Evolutionary conservation across 2,329 filamentous ascomycete species (phyloP), one percentile per base, ranked within the genome.

Genomic region (Fusarium sp.): DNA sequence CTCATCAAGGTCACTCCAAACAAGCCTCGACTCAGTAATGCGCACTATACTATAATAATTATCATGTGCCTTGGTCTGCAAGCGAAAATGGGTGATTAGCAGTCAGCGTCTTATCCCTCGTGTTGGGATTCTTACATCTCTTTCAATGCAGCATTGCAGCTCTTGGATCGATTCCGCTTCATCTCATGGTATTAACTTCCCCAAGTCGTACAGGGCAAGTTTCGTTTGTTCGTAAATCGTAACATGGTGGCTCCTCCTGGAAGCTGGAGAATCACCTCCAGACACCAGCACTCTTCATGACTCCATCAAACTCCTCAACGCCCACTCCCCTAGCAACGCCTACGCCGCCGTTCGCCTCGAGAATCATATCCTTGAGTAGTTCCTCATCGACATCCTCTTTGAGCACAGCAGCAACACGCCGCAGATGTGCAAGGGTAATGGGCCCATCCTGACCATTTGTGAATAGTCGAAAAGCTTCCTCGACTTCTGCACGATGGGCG

Each of bases 281-380:
- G 41, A 95, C 91, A 2, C 94, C 94, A 10, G 94, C 95, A 76
- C 93, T 86, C 73, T 86, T 89, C 94, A 97, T 95, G 10, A 97
- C 93, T 60, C 89, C 89, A 82, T 94, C 92, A 82, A 97, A 97
- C 78, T 98, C 94, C 58, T 93, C 91, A 78, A 91, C 85, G 44
- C 86, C 89, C 15, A 97, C 95, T 12, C 93, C 94, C 63, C 85
- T 88, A 41, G 86, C 89, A 16, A 93, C 88, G 21, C 92, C 91
- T 8, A 87, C 90, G 4, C 93, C 94, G 6, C 93, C 93, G 81
- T 97, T 98, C 54, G 95, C 96, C 85, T 98, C 95, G 54, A 94
- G 84, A 64, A 99, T 92, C 96, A 99, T 99, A 84, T 98, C 94
- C 83, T 89, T 90, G 78, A 99, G 84, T 78, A 97, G 83, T 54